A percentile compares a stretch with the other conserved stretches of the same genome.
Conservation (phyloP, 2,329 filamentous ascomycete genomes). For the Cladosporium halotolerans region DNA sequence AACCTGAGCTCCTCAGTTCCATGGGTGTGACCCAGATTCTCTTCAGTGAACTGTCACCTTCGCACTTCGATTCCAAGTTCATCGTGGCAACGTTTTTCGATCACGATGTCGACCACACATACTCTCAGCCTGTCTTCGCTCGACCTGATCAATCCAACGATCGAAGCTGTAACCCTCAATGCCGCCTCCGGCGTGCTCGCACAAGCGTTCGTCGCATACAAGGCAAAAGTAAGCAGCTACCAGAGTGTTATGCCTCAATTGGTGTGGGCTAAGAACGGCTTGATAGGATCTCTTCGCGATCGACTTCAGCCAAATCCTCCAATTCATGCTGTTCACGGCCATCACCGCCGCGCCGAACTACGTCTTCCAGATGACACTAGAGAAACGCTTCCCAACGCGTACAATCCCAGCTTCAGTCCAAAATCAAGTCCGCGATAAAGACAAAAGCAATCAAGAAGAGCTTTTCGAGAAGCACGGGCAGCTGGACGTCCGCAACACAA, state of each 20-base stretch:
- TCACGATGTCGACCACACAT: too few species aligned
- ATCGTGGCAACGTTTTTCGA: too few species aligned
- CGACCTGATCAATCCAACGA: not conserved
- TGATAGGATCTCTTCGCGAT: conserved; percentile 1
- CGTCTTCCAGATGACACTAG: not conserved
- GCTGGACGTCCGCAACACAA: conserved; percentile 56
- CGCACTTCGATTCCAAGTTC: too few species aligned
- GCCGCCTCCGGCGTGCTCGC: not conserved
- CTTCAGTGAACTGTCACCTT: too few species aligned
- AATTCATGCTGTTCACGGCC: conserved; percentile 8
- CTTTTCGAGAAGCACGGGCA: conserved; percentile 7
- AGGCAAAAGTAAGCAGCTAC: not conserved
- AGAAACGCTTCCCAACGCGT: conserved; percentile 1
- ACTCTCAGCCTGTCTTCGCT: not conserved
- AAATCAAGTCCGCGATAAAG: too few species aligned
- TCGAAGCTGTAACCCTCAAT: conserved; percentile 4
- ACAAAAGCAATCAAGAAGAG: not conserved
- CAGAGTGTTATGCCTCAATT: too few species aligned
- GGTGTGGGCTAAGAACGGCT: too few species aligned
- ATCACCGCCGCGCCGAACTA: conserved; percentile 5
- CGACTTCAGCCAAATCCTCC: not conserved
- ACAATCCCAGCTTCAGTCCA: too few species aligned
- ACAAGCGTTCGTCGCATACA: conserved; percentile 4
- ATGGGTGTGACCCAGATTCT: too few species aligned
- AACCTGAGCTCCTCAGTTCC: too few species aligned